A percentile compares a stretch with the other conserved stretches of the same genome.
Evolutionary conservation across 371 early-diverging fungal genomes (phyloP).

Genomic region (Mortierella sp.): DNA sequence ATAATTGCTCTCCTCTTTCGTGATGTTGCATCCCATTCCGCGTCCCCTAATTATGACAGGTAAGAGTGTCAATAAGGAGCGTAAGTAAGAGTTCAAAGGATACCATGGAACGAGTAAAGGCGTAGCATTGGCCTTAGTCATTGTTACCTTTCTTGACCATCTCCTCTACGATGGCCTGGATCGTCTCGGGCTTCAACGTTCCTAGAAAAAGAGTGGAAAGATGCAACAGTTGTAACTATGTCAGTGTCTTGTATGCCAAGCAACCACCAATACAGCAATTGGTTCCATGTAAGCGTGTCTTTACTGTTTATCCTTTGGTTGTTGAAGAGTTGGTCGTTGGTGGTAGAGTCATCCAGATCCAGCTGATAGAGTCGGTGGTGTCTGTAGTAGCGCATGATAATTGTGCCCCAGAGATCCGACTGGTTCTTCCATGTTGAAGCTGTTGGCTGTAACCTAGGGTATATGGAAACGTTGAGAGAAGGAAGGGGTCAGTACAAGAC

Average conservation of each 20-base stretch:
- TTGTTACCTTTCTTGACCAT: slow-evolving; percentile 77
- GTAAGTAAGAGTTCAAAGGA: not conserved
- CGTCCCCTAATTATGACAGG: slow-evolving; percentile 64
- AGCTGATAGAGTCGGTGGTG: slow-evolving; percentile 74
- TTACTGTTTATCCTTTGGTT: slow-evolving; percentile 77
- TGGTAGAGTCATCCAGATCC: slow-evolving; percentile 73
- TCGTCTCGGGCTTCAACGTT: slow-evolving; percentile 67
- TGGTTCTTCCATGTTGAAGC: slow-evolving; percentile 89
- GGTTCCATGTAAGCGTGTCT: not conserved
- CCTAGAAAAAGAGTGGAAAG: slow-evolving; percentile 43
- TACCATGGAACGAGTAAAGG: not conserved
- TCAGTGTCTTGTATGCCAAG: not conserved
- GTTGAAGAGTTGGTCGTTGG: slow-evolving; percentile 70
- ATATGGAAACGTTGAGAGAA: not conserved
- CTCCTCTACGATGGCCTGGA: slow-evolving; percentile 79
- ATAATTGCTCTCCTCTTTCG: slow-evolving; percentile 75
- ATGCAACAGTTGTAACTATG: not conserved
- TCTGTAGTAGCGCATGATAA: slow-evolving; percentile 79
- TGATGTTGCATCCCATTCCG: slow-evolving; percentile 77
- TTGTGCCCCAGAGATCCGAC: slow-evolving; percentile 80
- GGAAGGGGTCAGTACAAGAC: too few species aligned
- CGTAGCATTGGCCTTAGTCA: not conserved
- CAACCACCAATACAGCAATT: not conserved
- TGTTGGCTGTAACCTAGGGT: slow-evolving; percentile 83
- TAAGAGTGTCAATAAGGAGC: not conserved